phyloP scores from a whole-genome alignment of 805 yeast genomes.

The Trichomonascus vanleenenianus region DNA sequence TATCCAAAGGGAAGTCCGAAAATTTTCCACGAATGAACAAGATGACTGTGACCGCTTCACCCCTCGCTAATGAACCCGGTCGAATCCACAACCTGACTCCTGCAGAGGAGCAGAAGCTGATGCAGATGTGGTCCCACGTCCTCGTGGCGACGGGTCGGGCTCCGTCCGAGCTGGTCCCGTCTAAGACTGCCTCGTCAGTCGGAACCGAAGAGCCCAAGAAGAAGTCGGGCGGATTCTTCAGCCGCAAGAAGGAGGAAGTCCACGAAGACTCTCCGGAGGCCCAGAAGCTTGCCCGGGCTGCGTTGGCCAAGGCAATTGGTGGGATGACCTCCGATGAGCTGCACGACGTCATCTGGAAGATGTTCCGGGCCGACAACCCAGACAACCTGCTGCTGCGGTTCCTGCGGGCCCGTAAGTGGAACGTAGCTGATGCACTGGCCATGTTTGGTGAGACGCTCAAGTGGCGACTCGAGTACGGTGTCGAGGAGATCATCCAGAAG shows the following conservation, averaged over 20 bases:
- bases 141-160: conserved; percentile 21
- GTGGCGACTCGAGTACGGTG: conserved; percentile 64
- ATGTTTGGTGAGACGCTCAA: conserved; percentile 68
- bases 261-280: conserved; percentile 16
- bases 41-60: background rate
- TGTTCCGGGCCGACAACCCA: conserved; percentile 69
- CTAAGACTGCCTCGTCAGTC: conserved; percentile 9
- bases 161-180: conserved; percentile 18
- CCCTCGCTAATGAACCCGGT: conserved; percentile 19
- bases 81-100: conserved; percentile 31
- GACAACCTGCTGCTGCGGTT: conserved; percentile 74
- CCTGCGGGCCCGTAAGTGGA: conserved; percentile 82
- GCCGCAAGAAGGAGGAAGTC: conserved; percentile 14
- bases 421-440: conserved; percentile 53
- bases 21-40: background rate
- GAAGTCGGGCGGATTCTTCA: conserved; percentile 24
- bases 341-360: conserved; percentile 46
- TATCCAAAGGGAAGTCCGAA: too few relatives aligned
- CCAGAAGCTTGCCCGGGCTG: conserved; percentile 12
- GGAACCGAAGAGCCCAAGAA: conserved; percentile 21
- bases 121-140: conserved; percentile 32
- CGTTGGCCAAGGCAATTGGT: conserved; percentile 42
- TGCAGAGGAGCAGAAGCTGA: conserved; percentile 31
- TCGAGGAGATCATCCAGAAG: conserved; percentile 52
- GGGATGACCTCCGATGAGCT: conserved; percentile 45